Conservation (phyloP, 2,329 filamentous ascomycete genomes). For the Colletotrichum spaethianum region DNA sequence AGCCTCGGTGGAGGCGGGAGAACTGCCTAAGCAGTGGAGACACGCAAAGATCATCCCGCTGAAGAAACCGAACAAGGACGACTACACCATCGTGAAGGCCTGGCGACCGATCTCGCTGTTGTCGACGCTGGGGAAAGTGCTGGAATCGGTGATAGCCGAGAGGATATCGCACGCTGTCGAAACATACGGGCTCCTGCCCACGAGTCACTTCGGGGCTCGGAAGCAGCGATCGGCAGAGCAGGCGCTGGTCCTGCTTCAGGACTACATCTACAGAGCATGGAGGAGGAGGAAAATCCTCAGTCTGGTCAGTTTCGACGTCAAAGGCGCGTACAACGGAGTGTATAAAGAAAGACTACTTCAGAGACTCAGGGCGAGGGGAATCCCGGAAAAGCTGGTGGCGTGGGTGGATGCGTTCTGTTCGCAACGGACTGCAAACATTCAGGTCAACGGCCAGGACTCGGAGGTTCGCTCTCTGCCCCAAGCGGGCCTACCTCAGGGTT, state of each 20-base stretch:
- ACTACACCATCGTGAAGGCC: conserved; percentile 46
- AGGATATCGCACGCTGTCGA: conserved; percentile 13
- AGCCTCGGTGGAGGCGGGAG: background rate
- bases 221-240: conserved; percentile 22
- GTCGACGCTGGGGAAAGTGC: conserved; percentile 45
- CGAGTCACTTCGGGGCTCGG: conserved; percentile 17
- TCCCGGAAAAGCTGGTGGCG: conserved; percentile 40
- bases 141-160: background rate
- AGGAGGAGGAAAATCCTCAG: conserved; percentile 47
- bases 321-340: conserved; percentile 58
- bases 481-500: conserved; percentile 50
- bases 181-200: conserved; percentile 6
- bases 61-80: conserved; percentile 47
- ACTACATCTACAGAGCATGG: conserved; percentile 14
- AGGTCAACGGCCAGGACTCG: conserved; percentile 43
- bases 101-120: conserved; percentile 48
- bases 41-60: conserved; percentile 48
- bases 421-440: conserved; percentile 43
- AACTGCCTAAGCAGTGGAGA: background rate
- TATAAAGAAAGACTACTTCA: conserved; percentile 49
- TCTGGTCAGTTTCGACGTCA: conserved; percentile 56
- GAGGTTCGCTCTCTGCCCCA: conserved; percentile 40
- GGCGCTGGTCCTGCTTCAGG: conserved; percentile 12
- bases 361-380: conserved; percentile 43
- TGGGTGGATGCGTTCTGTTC: conserved; percentile 47